phyloP scores from a whole-genome alignment of 176 grass and related monocot genomes.

The Rhynchospora breviuscula region DNA sequence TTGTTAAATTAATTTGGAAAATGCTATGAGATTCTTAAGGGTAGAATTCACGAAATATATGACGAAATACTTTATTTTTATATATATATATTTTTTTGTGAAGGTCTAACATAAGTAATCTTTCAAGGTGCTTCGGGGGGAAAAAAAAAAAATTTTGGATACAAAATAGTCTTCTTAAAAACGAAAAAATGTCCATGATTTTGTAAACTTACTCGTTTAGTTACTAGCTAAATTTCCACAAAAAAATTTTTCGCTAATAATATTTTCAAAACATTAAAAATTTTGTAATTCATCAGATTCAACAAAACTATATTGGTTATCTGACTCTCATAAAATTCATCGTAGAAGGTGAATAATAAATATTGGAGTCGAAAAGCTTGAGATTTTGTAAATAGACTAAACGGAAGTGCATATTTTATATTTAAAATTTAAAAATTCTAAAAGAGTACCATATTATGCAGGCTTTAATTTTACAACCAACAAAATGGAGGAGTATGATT shows the following conservation, averaged over 20 bases:
- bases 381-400: too few species aligned
- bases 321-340: too few species aligned
- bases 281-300: too few species aligned
- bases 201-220: neutral
- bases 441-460: too few species aligned
- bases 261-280: too few species aligned
- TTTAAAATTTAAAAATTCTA: too few species aligned
- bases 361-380: too few species aligned
- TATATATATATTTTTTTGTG: neutral
- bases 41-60: neutral
- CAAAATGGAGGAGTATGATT: neutral
- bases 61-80: neutral
- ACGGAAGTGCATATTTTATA: too few species aligned
- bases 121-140: neutral
- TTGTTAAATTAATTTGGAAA: neutral
- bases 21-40: neutral
- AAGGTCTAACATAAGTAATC: neutral
- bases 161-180: neutral
- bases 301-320: too few species aligned
- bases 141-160: neutral
- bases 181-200: neutral
- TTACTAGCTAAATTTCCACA: neutral
- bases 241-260: too few species aligned
- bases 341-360: too few species aligned
- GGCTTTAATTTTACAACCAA: neutral